Conservation (phyloP, 2,329 filamentous ascomycete species). For the Plectosphaerella sp. region DNA sequence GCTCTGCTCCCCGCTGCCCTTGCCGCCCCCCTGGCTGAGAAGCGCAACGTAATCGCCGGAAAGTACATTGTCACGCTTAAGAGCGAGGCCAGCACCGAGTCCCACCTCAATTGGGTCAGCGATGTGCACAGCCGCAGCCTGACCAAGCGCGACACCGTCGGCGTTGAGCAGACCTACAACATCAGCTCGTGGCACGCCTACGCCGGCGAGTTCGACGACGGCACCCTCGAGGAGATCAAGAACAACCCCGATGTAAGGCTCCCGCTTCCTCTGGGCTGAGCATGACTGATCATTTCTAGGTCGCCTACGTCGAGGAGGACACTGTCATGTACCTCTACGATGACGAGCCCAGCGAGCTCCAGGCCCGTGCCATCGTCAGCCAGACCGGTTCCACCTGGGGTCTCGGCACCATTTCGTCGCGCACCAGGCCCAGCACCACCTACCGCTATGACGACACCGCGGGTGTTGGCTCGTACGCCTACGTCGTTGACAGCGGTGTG, state of each 20-base stretch:
- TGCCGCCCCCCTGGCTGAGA: constrained; percentile 1
- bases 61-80: constrained; percentile 44
- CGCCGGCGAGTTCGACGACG: constrained; percentile 34
- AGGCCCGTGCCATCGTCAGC: constrained; percentile 15
- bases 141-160: constrained; percentile 19
- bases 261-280: accelerated
- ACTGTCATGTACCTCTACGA: constrained; percentile 17
- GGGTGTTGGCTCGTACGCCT: constrained; percentile 39
- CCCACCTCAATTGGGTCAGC: constrained; percentile 21
- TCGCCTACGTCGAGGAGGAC: constrained; percentile 26
- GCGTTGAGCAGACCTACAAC: constrained; percentile 12
- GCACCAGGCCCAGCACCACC: constrained; percentile 21
- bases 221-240: constrained; percentile 33
- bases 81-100: constrained; percentile 17
- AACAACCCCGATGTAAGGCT: constrained; percentile 32
- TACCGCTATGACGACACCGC: constrained; percentile 38
- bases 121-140: constrained; percentile 25
- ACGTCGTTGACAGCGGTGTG: constrained; percentile 53
- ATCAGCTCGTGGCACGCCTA: constrained; percentile 34
- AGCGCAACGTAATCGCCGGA: constrained; percentile 21
- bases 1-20: constrained; percentile 24
- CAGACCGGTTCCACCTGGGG: constrained; percentile 37
- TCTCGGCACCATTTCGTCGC: constrained; percentile 39
- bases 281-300: constrained; percentile 15
- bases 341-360: constrained; percentile 11